phyloP scores from a whole-genome alignment of 768 basidiomycete species.

The Russula abietina region DNA sequence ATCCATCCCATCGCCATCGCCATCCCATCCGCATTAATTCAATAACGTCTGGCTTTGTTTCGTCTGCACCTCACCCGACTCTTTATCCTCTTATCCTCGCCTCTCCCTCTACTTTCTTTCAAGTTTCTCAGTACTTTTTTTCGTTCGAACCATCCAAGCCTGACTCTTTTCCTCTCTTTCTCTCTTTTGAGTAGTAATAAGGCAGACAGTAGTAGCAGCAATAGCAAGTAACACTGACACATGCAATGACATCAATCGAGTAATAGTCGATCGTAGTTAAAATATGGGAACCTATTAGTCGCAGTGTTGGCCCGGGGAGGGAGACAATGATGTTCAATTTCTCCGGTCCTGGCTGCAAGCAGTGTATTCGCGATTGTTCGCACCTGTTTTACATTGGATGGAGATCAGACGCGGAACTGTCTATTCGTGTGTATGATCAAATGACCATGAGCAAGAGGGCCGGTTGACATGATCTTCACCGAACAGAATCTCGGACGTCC shows the following conservation, averaged over 20 bases:
- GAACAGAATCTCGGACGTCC: no score
- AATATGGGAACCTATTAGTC: no score
- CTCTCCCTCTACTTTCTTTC: not conserved
- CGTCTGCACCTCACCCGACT: not conserved
- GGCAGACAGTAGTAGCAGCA: constrained; percentile 8
- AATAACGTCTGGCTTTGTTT: not conserved
- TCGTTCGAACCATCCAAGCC: constrained; percentile 7
- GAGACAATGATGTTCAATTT: no score
- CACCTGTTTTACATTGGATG: no score
- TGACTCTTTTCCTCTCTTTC: not conserved
- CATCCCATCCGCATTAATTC: constrained; percentile 1
- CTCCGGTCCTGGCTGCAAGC: no score
- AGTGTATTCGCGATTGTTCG: no score
- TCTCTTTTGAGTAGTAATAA: constrained; percentile 12
- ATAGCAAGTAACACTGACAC: constrained; percentile 15
- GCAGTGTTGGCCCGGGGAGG: no score
- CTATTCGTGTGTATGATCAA: no score
- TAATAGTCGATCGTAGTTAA: constrained; percentile 2
- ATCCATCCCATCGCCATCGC: not conserved
- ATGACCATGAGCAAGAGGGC: no score
- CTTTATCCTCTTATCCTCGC: no score
- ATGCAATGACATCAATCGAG: constrained; percentile 16
- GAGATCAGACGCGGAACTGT: no score
- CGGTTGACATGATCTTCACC: no score
- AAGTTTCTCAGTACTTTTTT: not conserved